Percentiles rank a stretch among this genome's conserved stretches.
Evolutionary conservation across 2,329 filamentous ascomycete genomes (phyloP).

Genomic region (Calonectria crousiana): DNA sequence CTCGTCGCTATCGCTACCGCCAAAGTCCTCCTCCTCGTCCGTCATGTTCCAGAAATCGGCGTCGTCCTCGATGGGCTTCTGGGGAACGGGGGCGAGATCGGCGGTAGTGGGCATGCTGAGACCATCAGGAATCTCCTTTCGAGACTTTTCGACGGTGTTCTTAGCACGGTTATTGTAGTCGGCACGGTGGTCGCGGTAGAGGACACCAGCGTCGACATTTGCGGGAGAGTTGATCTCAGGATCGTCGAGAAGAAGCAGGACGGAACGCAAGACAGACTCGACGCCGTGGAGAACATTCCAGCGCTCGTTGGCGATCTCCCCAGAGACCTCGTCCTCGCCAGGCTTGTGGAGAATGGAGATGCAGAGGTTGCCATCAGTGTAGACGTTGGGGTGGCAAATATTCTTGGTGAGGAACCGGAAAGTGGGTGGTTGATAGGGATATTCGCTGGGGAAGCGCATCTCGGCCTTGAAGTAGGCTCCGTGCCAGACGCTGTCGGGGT

Average conservation of each 20-base stretch:
- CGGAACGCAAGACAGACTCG: slow-evolving; percentile 93
- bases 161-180: slow-evolving; percentile 78
- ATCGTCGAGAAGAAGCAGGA: slow-evolving; percentile 91
- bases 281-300: slow-evolving; percentile 96
- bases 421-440: slow-evolving; percentile 88
- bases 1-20: slow-evolving; percentile 77
- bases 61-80: slow-evolving; percentile 74
- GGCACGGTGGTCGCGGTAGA: slow-evolving; percentile 80
- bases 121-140: slow-evolving; percentile 81
- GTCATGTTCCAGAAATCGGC: slow-evolving; percentile 86
- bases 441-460: slow-evolving; percentile 89
- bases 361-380: slow-evolving; percentile 89
- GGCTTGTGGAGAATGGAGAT: slow-evolving; percentile 96
- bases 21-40: slow-evolving; percentile 83
- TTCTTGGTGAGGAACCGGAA: slow-evolving; percentile 84
- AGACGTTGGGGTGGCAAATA: slow-evolving; percentile 94
- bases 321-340: slow-evolving; percentile 92
- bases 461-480: slow-evolving; percentile 92
- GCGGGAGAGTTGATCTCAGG: slow-evolving; percentile 94
- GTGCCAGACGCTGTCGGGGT: slow-evolving; percentile 91
- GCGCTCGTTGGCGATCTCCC: slow-evolving; percentile 88
- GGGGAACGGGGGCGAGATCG: slow-evolving; percentile 70
- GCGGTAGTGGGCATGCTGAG: slow-evolving; percentile 86
- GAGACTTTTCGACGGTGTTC: slow-evolving; percentile 78
- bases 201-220: slow-evolving; percentile 92